Base-by-base conservation (phyloP, 768 basidiomycete species). In the Lactarius hatsudake region DNA sequence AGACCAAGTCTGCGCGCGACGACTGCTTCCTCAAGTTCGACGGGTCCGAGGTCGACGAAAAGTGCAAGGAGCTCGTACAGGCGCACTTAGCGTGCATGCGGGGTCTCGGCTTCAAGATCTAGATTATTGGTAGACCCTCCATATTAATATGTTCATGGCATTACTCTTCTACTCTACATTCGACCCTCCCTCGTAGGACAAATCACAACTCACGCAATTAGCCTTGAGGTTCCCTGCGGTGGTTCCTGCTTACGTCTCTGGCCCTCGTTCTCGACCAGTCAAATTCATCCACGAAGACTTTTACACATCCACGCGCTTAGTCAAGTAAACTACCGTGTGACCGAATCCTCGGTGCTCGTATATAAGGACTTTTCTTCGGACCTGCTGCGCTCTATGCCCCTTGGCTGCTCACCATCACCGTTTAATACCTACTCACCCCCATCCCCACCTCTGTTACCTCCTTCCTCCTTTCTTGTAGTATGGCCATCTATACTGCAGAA, bases 61-160 rank as follows among this genome's bases (percentile, higher is more conserved):
- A 90, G 75, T 99, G 97, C 80, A 86, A 82, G 73, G 86, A 90
- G 60, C 79, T 94, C 56, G 84, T 99, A 5, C 83, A 86, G 73
- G 84, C 81, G 66, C 96, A 98, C 72, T 80, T 94, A 60, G 85
- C 88, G 15, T 99, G 97, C 81, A 99, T 99, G 97, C 83, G 88
- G 48, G 79, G 83, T 20, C 84, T 93, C 59, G 96, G 96, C 13
- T 98, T 98, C 84, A 91, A 94, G 72, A 76, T 92, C 12, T 92
- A 80, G 69, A 38, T 38, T 38, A 38, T 38, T 13, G 12, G 36
- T 38, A 12, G 36, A 38, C 12, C 12, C 36, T 5, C 36, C 59
- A 43, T 40, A 28, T 28, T 28, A 58, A 26, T 42, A 8, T 59
- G n/a, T 36, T 60, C 36, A 57, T 7, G 13, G 18, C 42, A 40